phyloP scores from a whole-genome alignment of 2,329 filamentous ascomycete species.

The Bimuria novae-zelandiae region DNA sequence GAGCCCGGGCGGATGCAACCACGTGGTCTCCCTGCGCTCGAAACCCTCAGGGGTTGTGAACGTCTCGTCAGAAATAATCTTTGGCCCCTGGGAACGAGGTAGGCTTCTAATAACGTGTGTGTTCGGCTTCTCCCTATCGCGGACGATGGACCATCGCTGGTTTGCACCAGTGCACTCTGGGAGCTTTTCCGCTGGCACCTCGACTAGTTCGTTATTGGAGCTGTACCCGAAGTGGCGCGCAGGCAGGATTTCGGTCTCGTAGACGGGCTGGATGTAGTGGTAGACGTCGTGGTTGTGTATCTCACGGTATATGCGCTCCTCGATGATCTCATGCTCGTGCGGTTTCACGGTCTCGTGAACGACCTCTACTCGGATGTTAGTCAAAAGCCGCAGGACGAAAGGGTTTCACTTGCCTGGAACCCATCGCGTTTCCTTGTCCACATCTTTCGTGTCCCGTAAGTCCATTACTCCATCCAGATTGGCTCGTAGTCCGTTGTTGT shows the following conservation, averaged over 20 bases:
- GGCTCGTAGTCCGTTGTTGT: slow-evolving; percentile 8
- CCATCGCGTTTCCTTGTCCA: slow-evolving; percentile 40
- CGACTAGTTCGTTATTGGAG: slow-evolving; percentile 43
- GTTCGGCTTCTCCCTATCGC: slow-evolving; percentile 20
- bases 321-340: slow-evolving; percentile 51
- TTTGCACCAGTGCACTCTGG: slow-evolving; percentile 38
- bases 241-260: slow-evolving; percentile 59
- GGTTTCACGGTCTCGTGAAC: slow-evolving; percentile 55
- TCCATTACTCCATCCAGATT: slow-evolving; percentile 40
- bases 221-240: slow-evolving; percentile 56
- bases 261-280: slow-evolving; percentile 58
- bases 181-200: slow-evolving; percentile 52
- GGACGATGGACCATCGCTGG: slow-evolving; percentile 34
- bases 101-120: slow-evolving; percentile 5
- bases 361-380: slow-evolving; percentile 48
- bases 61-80: slow-evolving; percentile 47
- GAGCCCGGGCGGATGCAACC: slow-evolving; percentile 52
- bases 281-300: slow-evolving; percentile 60
- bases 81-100: slow-evolving; percentile 26
- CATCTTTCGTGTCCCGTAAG: slow-evolving; percentile 46
- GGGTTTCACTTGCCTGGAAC: slow-evolving; percentile 44
- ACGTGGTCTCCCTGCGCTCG: slow-evolving; percentile 50
- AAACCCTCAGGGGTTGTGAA: slow-evolving; percentile 49
- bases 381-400: neutral
- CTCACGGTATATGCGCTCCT: slow-evolving; percentile 57